Evolutionary conservation across 2,329 filamentous ascomycete species (phyloP).

Genomic region (Penicillium sp.): DNA sequence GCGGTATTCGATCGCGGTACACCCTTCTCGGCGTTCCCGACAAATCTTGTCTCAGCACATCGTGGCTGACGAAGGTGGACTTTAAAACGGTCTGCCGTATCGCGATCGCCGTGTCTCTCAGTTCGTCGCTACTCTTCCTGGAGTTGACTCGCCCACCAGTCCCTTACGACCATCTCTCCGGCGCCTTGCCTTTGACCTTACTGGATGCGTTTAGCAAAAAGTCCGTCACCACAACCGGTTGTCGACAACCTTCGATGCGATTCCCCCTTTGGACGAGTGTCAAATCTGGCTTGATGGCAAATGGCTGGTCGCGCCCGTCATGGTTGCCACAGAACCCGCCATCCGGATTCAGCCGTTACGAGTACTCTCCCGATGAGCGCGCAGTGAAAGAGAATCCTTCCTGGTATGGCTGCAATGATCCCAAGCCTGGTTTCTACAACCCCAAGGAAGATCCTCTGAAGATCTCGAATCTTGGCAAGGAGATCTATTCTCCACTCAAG

Average conservation of each 20-base stretch:
- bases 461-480: conserved; percentile 32
- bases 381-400: conserved; percentile 14
- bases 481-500: conserved; percentile 27
- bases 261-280: conserved; percentile 22
- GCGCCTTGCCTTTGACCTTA: conserved; percentile 32
- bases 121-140: conserved; percentile 26
- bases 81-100: conserved; percentile 18
- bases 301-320: conserved; percentile 22
- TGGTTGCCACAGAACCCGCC: conserved; percentile 29
- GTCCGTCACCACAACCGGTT: conserved; percentile 18
- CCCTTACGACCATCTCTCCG: conserved; percentile 35
- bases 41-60: conserved; percentile 16
- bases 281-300: conserved; percentile 5
- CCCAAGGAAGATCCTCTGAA: conserved; percentile 33
- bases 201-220: conserved; percentile 26
- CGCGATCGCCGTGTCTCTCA: conserved; percentile 12
- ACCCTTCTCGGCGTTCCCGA: conserved; percentile 15
- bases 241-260: conserved; percentile 17
- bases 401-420: conserved; percentile 13
- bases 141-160: conserved; percentile 25
- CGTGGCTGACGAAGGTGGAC: conserved; percentile 14
- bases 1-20: conserved; percentile 14
- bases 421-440: conserved; percentile 24
- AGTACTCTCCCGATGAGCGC: conserved; percentile 12
- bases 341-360: conserved; percentile 29